Evolutionary conservation across 352 stramenopile genomes (phyloP), one percentile per base, ranked within the genome.

Genomic region (Pythium apleroticum): DNA sequence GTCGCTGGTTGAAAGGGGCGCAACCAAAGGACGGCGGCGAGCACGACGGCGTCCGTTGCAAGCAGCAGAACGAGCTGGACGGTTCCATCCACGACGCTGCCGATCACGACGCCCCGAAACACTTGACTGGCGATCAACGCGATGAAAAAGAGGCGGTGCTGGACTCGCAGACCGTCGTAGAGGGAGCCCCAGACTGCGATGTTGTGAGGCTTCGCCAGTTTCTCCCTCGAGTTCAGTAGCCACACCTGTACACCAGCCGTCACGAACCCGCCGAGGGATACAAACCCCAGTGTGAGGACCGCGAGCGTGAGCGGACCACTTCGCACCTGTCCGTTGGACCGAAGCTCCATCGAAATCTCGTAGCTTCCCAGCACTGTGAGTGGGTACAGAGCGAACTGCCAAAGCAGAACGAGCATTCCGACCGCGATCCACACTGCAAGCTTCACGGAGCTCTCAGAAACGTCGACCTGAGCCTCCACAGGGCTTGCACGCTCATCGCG

Each of bases 281-380:
- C 11, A n/a, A 54, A 31, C 6, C 9, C 24, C 9, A 91, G 61
- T 15, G 72, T 66, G 15, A 80, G 63, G 52, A 88, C 60, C 7
- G 75, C 77, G 10, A 91, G 9, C 6, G 83, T 52, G 15, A 84
- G 63, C 25, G 46, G 25, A 6, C 46, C 46, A 31, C 8, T 12
- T n/a, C 46, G 22, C 10, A 54, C 25, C 22, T 22, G 58, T 30
- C 3, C 67, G 25, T 8, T 33, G 15, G 30, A 17, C 50, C 12
- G 28, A 9, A 30, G 49, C 43, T 57, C 33, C 25, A 66, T 24
- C 33, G 35, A 57, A 14, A 86, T 71, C 22, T 65, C 67, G 54
- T 54, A 68, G 52, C 30, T 60, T 15, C 25, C 48, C 15, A 69
- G 39, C 50, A 74, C 24, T 4, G 52, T 53, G 4, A 74, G 49